Conservation (phyloP, 352 stramenopile species). For the Globisporangium rhizosaccharum region DNA sequence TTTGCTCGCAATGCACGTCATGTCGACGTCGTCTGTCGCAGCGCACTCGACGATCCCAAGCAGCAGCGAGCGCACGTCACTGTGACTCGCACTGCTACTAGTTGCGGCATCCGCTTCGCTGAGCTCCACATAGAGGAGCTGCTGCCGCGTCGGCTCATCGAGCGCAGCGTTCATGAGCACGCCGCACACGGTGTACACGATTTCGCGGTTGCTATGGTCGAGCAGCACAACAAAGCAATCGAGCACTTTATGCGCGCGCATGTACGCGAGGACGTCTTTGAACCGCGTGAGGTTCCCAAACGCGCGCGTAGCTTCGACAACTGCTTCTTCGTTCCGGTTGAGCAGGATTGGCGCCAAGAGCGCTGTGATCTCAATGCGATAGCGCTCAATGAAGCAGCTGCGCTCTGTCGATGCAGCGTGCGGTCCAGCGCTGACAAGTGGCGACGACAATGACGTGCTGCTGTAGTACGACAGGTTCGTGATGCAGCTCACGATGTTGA, state of each 20-base stretch:
- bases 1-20: constrained; percentile 78
- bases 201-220: constrained; percentile 68
- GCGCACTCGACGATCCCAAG: constrained; percentile 50
- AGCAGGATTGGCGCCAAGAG: constrained; percentile 49
- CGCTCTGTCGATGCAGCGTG: neutral
- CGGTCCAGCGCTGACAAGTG: neutral
- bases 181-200: constrained; percentile 75
- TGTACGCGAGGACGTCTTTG: constrained; percentile 48
- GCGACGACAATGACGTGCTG: neutral
- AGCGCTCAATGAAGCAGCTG: constrained; percentile 31
- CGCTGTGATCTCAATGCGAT: constrained; percentile 34
- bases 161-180: constrained; percentile 84
- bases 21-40: constrained; percentile 52
- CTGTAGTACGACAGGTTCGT: constrained; percentile 86
- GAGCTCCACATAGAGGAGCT: constrained; percentile 25
- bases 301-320: constrained; percentile 73
- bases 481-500: constrained; percentile 85
- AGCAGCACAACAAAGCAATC: constrained; percentile 71
- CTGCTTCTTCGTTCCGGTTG: constrained; percentile 74
- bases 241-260: constrained; percentile 55
- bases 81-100: constrained; percentile 5
- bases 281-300: constrained; percentile 86
- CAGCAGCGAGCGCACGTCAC: constrained; percentile 41
- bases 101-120: constrained; percentile 5
- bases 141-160: constrained; percentile 28